Conservation (phyloP, 108 stramenopile species). For the Bacterosira constricta region DNA sequence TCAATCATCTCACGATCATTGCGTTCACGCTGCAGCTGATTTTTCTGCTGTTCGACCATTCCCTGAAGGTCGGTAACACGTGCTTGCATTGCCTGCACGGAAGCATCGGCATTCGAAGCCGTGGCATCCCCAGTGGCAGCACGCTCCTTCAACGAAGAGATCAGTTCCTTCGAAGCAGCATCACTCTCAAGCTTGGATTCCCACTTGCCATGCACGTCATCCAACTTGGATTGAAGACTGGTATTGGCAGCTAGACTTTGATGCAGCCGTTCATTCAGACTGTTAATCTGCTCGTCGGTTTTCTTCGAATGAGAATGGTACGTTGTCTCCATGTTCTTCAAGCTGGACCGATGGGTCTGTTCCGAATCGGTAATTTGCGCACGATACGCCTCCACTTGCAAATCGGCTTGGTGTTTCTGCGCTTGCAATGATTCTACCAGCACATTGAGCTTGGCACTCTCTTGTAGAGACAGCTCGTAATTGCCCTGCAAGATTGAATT, state of each 20-base stretch:
- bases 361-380: constrained; percentile 20
- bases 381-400: constrained; percentile 31
- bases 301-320: constrained; percentile 29
- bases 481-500: constrained; percentile 3
- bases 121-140: constrained; percentile 3
- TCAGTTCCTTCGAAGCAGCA: constrained; percentile 20
- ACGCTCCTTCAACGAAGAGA: constrained; percentile 30
- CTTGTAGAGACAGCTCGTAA: constrained; percentile 24
- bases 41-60: constrained; percentile 22
- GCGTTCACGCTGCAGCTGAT: constrained; percentile 21
- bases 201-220: constrained; percentile 16
- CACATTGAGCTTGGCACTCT: constrained; percentile 32
- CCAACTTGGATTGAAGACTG: constrained; percentile 29
- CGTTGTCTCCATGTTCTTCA: constrained; percentile 24
- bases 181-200: constrained; percentile 24
- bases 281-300: constrained; percentile 32
- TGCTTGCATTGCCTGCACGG: constrained; percentile 25
- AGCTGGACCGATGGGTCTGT: constrained; percentile 6
- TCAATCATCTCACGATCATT: constrained; percentile 36
- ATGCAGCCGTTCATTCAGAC: constrained; percentile 27
- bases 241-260: constrained; percentile 20
- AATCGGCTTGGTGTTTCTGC: constrained; percentile 14
- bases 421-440: constrained; percentile 21
- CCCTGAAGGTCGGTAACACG: constrained; percentile 31
- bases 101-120: constrained; percentile 13